Evolutionary conservation across 192 early-diverging fungal species (phyloP), one percentile per base, ranked within the genome.

Genomic region (Rhizophagus sp.): DNA sequence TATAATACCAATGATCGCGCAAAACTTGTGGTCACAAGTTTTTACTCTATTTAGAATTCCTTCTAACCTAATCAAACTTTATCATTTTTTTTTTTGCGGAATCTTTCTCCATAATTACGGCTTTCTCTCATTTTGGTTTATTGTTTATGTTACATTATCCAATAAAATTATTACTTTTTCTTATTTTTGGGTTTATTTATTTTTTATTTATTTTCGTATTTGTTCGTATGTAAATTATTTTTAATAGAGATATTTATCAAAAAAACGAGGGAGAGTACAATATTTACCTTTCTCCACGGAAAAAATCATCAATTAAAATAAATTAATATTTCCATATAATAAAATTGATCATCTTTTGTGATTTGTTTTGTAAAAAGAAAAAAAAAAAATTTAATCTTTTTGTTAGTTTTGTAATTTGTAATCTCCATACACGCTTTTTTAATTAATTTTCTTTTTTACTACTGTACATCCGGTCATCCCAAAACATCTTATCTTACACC

Each of bases 191-290:
- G 2, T 44, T 57, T 19, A 36, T 36, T 36, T 5, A 5, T 19
- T 30, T 30, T 1, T 30, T 30, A 30, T 30, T 30, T 30, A 30
- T 30, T 30, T n/a, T 30, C 30, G 30, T 30, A 30, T 30, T 30
- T 30, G 30, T 30, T 30, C 30, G 30, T 30, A 30, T 30, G 30
- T 30, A 30, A 30, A 30, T 30, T 30, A 30, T 30, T 30, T 30
- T 30, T 1, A 30, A 30, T 30, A 30, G 30, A 30, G 27, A 30
- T 30, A 30, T 30, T 1, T 30, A 30, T 30, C 1, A 30, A 30
- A 30, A 30, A 64, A 66, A 66, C 27, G 65, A 67, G 65, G 65
- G 27, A 67, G 65, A 67, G 65, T 67, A 67, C 65, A 67, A 67
- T 33, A 17, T 57, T 57, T 57, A 67, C 5, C 13, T 33, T 27